Evolutionary conservation across 306 rosid species (phyloP), one percentile per base, ranked within the genome.

Genomic region (Corylus americana): DNA sequence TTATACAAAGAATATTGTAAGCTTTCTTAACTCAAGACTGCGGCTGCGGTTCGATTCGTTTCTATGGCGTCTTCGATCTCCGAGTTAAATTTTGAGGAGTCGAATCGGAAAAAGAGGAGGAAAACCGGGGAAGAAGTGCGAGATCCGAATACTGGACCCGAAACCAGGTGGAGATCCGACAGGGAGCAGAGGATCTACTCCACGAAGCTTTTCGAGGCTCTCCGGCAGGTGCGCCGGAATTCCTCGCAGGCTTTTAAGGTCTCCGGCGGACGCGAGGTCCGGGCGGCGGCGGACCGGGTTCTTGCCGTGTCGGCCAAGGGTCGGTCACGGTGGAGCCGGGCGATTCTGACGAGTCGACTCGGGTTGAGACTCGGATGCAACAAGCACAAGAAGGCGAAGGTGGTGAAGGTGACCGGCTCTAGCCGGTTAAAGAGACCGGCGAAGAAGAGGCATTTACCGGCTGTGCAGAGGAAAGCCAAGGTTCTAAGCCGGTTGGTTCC

Each of bases 241-340:
- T 55, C 87, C 8, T 74, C 85, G 1, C 58, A 86, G 4, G 22
- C 48, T n/a, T 1, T 77, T 49, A 83, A 70, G 44, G 70, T 83
- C 59, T 11, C 20, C 53, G 22, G 61, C 18, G 79, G 84, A 27
- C 78, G 76, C 4, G 58, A 68, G 0, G 87, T 95, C 48, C 90
- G 90, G 2, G 78, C 86, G 9, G 82, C 94, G 62, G 97, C 98
- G 8, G 87, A 95, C 82, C 83, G 96, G 47, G 85, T 95, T 25
- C 94, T 95, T 37, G 99, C 99, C 7, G 68, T 76, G 1, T 74
- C 91, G 4, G 94, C 96, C 20, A 88, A 82, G 69, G 98, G 99
- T 0, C 81, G 83, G 74, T 91, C 97, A 31, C 90, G 94, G 58
- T 95, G 99, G 99, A 95, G 99, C 90, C 88, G 92, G 51, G 94